Evolutionary conservation across 495 filamentous ascomycete genomes (phyloP).

Genomic region (Penicillium taxi): DNA sequence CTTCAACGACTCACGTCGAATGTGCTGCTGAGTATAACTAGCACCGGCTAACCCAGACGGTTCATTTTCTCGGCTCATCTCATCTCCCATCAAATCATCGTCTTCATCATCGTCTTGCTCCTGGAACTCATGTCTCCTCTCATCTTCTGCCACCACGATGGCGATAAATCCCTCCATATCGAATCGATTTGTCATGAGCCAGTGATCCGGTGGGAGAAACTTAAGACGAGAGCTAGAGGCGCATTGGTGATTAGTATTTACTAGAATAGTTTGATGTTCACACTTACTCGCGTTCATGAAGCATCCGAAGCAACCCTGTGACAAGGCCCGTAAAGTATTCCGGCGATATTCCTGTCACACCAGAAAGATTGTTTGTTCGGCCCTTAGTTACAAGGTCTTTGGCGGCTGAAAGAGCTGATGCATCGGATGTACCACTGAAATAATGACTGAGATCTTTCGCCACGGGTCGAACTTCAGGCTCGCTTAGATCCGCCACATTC

Average conservation of each 20-base stretch:
- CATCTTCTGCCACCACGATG: constrained; percentile 81
- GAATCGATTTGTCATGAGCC: constrained; percentile 89
- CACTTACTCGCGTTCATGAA: constrained; percentile 82
- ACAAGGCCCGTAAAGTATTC: constrained; percentile 72
- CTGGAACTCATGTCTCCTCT: constrained; percentile 62
- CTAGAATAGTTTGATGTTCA: neutral
- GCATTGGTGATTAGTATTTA: constrained; percentile 1
- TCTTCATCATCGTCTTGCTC: constrained; percentile 47
- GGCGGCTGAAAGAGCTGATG: constrained; percentile 17
- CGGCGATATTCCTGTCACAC: constrained; percentile 63
- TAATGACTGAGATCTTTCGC: constrained; percentile 47
- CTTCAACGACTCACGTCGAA: constrained; percentile 45
- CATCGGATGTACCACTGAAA: constrained; percentile 34
- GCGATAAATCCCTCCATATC: constrained; percentile 87
- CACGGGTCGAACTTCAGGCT: constrained; percentile 40
- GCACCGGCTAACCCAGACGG: constrained; percentile 43
- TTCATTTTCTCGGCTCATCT: constrained; percentile 7
- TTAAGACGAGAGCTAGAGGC: constrained; percentile 59
- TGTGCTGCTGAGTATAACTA: constrained; percentile 43
- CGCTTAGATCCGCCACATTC: constrained; percentile 60
- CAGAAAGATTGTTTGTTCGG: constrained; percentile 42
- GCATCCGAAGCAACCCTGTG: constrained; percentile 73
- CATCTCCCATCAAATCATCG: constrained; percentile 26
- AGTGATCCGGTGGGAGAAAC: constrained; percentile 75
- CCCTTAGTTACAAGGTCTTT: constrained; percentile 30